Conservation (phyloP, 208 protist genomes). For the Naegleria gruberi region DNA sequence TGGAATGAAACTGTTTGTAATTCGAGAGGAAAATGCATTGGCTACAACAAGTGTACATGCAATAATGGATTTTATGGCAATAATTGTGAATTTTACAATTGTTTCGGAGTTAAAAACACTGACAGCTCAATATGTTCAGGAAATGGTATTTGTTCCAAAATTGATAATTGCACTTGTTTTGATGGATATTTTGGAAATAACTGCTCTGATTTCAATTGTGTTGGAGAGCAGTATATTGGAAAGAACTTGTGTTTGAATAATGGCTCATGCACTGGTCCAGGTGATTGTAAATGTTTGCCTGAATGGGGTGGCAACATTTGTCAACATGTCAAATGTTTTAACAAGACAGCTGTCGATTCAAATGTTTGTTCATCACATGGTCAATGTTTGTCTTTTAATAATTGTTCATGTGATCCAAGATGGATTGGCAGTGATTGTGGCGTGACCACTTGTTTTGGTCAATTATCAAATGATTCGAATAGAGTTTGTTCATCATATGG, state of each 20-base stretch:
- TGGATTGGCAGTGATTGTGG: background rate
- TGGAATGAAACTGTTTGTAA: background rate
- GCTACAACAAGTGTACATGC: background rate
- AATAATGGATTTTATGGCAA: background rate
- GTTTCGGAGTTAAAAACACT: no score
- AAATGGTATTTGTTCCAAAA: background rate
- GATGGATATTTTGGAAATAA: background rate
- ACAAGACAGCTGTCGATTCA: no score
- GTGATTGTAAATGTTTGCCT: no score
- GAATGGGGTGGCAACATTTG: no score
- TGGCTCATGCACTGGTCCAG: no score
- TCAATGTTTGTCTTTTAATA: background rate
- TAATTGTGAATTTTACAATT: background rate
- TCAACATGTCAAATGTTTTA: no score
- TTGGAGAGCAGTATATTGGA: no score
- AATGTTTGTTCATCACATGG: background rate
- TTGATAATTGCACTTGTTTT: background rate
- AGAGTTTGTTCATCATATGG: background rate
- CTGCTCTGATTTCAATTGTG: no score
- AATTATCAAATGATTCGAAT: background rate
- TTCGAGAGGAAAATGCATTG: background rate
- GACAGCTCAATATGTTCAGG: no score
- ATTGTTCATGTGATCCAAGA: background rate
- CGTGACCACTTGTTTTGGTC: background rate
- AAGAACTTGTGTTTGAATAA: no score